A percentile compares a stretch with the other conserved stretches of the same genome.
These are phyloP conservation scores for Hibiscus mutabilis DNA, from an alignment of 345 rosid species.

Conservation along the genomic window DNA sequence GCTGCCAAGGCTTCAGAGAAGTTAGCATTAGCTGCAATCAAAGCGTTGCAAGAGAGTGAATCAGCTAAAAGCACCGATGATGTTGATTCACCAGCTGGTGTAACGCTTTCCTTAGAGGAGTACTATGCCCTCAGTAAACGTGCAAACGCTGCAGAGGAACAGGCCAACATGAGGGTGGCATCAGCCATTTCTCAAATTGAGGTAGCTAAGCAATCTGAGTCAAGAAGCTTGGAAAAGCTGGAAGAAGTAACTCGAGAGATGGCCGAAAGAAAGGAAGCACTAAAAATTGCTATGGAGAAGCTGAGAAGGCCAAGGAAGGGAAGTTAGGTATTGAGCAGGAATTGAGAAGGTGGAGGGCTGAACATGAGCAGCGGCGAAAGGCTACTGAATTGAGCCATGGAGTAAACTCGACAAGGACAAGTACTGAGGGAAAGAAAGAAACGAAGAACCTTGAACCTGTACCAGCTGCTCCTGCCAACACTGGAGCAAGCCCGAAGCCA, in stretches of 20 bases:
- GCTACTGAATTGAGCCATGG: not conserved
- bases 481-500: not conserved
- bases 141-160: not conserved
- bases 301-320: constrained; percentile 2
- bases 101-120: constrained; percentile 3
- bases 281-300: not conserved
- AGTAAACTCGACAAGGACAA: not conserved
- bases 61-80: not conserved
- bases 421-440: not conserved
- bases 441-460: not conserved
- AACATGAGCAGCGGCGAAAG: constrained; percentile 3
- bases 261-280: not conserved
- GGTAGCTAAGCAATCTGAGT: not conserved
- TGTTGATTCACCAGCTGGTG: not conserved
- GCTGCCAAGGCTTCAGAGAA: constrained; percentile 1
- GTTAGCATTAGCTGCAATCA: not conserved
- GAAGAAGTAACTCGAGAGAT: not conserved
- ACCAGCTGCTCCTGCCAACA: not conserved
- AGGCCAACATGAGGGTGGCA: not conserved
- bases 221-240: not conserved
- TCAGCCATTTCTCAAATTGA: not conserved
- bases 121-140: not conserved
- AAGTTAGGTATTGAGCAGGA: not conserved
- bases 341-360: not conserved
- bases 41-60: not conserved